Evolutionary conservation across 352 stramenopile genomes (phyloP).

Genomic region (Phytopythium kandeliae): DNA sequence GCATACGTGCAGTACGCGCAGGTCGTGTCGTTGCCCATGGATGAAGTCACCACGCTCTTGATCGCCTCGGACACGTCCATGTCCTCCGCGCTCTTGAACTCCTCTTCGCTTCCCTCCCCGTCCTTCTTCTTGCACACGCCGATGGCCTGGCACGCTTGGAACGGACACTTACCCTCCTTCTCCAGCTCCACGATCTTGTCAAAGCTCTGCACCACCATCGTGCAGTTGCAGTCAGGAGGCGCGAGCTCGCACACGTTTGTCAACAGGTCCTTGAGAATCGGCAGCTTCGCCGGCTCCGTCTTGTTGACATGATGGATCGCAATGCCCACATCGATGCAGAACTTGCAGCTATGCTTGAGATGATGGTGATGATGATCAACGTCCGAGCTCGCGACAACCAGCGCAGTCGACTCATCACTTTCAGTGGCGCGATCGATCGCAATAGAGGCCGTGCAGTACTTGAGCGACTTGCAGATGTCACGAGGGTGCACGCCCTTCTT

Average conservation of each 20-base stretch:
- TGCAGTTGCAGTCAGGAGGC: slow-evolving; percentile 39
- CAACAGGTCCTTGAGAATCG: slow-evolving; percentile 38
- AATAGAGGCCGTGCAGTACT: slow-evolving; percentile 23
- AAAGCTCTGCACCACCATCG: slow-evolving; percentile 45
- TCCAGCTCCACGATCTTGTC: slow-evolving; percentile 58
- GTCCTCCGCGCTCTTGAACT: slow-evolving; percentile 9
- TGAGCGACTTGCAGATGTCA: slow-evolving; percentile 36
- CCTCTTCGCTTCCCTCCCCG: slow-evolving; percentile 1
- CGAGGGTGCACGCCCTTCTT: slow-evolving; percentile 36
- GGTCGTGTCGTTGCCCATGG: slow-evolving; percentile 33
- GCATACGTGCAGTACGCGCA: slow-evolving; percentile 63
- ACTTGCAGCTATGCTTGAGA: slow-evolving; percentile 29
- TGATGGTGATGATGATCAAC: slow-evolving; percentile 15
- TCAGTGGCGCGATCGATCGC: not conserved
- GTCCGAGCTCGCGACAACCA: slow-evolving; percentile 4
- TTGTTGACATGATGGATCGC: slow-evolving; percentile 41
- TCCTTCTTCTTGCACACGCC: slow-evolving; percentile 34
- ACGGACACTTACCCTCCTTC: slow-evolving; percentile 42
- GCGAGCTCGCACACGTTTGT: slow-evolving; percentile 42
- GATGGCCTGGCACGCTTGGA: slow-evolving; percentile 46
- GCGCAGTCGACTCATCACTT: not conserved
- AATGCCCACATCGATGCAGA: slow-evolving; percentile 37
- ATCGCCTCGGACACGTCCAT: slow-evolving; percentile 14
- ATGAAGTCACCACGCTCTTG: slow-evolving; percentile 23
- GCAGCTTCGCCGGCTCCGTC: slow-evolving; percentile 31